Conservation (phyloP, 179 eudicot species). For the Carnegiea gigantea region DNA sequence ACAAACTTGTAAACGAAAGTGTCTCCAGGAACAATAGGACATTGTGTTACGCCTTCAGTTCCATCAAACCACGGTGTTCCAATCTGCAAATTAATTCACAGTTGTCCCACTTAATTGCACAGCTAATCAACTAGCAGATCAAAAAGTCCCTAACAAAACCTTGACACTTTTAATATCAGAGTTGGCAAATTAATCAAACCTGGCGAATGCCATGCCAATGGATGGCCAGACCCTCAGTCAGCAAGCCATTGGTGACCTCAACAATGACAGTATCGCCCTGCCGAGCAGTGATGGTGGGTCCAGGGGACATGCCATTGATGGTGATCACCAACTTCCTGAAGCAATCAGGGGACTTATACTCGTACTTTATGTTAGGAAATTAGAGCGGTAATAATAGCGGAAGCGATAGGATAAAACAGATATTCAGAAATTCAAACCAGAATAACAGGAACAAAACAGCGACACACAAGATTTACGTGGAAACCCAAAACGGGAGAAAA, state of each 20-base stretch:
- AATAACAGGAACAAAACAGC: too few species aligned
- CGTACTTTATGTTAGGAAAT: too few species aligned
- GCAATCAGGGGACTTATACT: conserved; percentile 71
- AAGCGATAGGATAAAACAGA: too few species aligned
- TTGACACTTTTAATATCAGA: background rate
- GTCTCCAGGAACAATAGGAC: conserved; percentile 75
- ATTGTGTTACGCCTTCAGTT: conserved; percentile 76
- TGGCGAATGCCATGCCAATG: conserved; percentile 91
- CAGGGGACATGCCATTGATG: conserved; percentile 68
- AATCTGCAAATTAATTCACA: conserved; percentile 33
- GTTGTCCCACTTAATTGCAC: background rate
- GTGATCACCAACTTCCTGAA: conserved; percentile 54
- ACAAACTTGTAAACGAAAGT: conserved; percentile 66
- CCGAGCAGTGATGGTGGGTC: conserved; percentile 66
- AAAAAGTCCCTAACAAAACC: background rate
- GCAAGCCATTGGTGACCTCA: conserved; percentile 58
- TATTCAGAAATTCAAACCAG: too few species aligned
- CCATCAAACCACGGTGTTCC: conserved; percentile 92
- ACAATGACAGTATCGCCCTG: conserved; percentile 72
- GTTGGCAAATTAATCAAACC: conserved; percentile 24
- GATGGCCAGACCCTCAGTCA: conserved; percentile 63
- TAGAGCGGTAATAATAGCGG: too few species aligned
- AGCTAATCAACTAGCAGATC: background rate
- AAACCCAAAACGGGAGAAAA: too few species aligned
- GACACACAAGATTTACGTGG: too few species aligned